Evolutionary conservation across 371 early-diverging fungal species (phyloP).

Genomic region (Haplosporangium sp.): DNA sequence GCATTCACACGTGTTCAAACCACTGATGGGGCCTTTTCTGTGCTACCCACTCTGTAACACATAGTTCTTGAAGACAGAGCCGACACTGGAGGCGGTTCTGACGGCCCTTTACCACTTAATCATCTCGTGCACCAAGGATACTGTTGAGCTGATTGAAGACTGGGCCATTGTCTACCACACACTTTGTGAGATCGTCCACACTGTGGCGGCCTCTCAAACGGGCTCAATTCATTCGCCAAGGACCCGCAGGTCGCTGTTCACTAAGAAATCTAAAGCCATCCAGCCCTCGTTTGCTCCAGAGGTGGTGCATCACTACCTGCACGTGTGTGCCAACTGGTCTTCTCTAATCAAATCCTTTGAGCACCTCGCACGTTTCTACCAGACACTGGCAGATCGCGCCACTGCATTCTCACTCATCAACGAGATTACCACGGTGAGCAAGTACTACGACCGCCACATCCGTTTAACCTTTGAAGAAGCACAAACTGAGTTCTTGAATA

Average conservation of each 20-base stretch:
- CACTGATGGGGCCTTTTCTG: background rate
- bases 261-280: background rate
- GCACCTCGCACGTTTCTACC: constrained; percentile 22
- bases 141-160: constrained; percentile 23
- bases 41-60: background rate
- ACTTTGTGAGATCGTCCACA: constrained; percentile 25
- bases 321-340: constrained; percentile 29
- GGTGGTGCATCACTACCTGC: constrained; percentile 10
- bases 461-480: constrained; percentile 10
- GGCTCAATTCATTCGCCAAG: constrained; percentile 12
- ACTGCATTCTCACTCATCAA: constrained; percentile 18
- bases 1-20: background rate
- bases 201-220: background rate
- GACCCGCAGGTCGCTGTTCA: constrained; percentile 18
- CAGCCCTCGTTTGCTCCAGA: constrained; percentile 7
- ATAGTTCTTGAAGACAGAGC: constrained; percentile 25
- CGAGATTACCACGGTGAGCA: constrained; percentile 16
- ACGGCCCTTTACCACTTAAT: constrained; percentile 20
- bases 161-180: constrained; percentile 32
- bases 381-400: constrained; percentile 7
- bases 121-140: constrained; percentile 15
- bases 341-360: constrained; percentile 31
- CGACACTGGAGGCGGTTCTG: constrained; percentile 12
- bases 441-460: constrained; percentile 15
- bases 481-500: constrained; percentile 9